phyloP scores from a whole-genome alignment of 257 asterid genomes.

The Solanum acaule region DNA sequence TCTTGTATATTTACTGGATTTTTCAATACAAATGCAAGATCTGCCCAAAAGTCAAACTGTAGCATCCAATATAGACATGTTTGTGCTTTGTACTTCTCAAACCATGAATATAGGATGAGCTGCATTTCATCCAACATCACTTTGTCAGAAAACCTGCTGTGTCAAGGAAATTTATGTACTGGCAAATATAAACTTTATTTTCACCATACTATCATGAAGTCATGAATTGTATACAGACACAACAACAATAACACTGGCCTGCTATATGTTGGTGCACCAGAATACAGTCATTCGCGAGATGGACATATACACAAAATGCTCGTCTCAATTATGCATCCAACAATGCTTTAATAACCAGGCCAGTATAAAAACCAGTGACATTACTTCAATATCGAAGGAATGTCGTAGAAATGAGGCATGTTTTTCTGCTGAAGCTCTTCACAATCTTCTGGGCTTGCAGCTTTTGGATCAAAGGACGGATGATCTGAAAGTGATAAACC shows the following conservation, averaged over 20 bases:
- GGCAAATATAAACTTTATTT: background rate
- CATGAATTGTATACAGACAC: background rate
- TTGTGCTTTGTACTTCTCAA: slow-evolving; percentile 92
- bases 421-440: slow-evolving; percentile 46
- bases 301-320: background rate
- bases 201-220: background rate
- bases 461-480: slow-evolving; percentile 32
- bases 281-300: background rate
- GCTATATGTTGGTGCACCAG: background rate
- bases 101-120: slow-evolving; percentile 88
- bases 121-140: slow-evolving; percentile 78
- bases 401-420: slow-evolving; percentile 46
- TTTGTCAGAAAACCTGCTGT: slow-evolving; percentile 44
- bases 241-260: background rate
- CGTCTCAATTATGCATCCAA: background rate
- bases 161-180: background rate
- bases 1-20: background rate
- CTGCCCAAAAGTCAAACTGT: background rate
- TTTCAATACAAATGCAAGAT: background rate
- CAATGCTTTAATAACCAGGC: background rate
- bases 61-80: slow-evolving; percentile 77
- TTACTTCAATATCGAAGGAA: slow-evolving; percentile 33
- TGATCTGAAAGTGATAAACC: slow-evolving; percentile 35
- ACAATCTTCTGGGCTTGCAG: slow-evolving; percentile 35
- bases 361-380: background rate